Evolutionary conservation across 2,329 filamentous ascomycete species (phyloP), one percentile per base, ranked within the genome.

Genomic region (Helotiales sp.): DNA sequence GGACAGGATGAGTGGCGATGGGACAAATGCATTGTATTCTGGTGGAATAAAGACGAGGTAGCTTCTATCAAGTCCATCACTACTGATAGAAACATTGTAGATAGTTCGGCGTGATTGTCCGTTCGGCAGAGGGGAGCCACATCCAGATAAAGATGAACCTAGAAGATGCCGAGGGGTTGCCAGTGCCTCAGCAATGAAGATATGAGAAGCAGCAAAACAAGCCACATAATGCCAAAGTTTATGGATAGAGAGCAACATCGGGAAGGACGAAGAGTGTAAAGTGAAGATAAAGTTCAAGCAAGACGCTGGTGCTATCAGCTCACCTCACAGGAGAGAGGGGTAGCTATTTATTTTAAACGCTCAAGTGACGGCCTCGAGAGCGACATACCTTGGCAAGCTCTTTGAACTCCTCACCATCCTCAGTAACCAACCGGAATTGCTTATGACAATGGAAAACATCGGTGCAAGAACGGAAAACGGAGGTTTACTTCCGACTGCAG

Each of bases 1-100:
- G 0, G 76, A 77, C 8, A 81, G 65, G 7, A 81, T 71, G 1
- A 79, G 61, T 0, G 77, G 54, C 1, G 56, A 42, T 2, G 17
- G 42, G 7, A 34, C 66, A 30, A 65, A 64, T 5, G 66, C 22
- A 30, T 71, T 57, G 42, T 78, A 79, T 17, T 62, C 64, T 8
- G 67, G 58, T 0, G 76, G 76, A 1, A 76, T 61, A 46, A 73
- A 66, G 65, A 65, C 69, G 60, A 66, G 68, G 66, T 68, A 78
- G 68, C 54, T 71, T 68, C 59, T 71, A 60, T 44, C 61, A 55
- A 61, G 8, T 22, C 53, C 50, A 5, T 48, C 44, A 29, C 63
- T 65, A 24, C 12, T 30, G 17, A 66, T 61, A 12, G 61, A 57
- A 12, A 63, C 49, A 25, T 64, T 64, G 8, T 56, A 54, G 10